Base-by-base conservation (phyloP, 768 basidiomycete species). In the Trametopsis cervina region DNA sequence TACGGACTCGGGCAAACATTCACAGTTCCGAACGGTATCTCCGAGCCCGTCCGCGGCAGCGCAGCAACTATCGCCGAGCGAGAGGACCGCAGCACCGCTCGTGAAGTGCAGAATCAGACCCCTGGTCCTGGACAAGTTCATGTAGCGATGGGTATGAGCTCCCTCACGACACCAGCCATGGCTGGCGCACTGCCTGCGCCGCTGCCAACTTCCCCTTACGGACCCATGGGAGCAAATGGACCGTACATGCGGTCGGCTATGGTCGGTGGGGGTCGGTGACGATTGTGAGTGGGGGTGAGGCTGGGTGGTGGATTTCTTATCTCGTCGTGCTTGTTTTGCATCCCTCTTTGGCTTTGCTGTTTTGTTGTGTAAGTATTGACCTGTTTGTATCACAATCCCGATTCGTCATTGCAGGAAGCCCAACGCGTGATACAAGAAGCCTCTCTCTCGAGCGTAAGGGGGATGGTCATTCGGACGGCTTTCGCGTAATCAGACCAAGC, bases 1-100 rank as follows among this genome's bases (percentile, higher is more conserved):
- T 91, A 88, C 59, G 88, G 88, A 0, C 78, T 91, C 33, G 88
- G 88, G 2, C 82, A 84, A 62, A 89, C 88, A 13, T 87, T 86
- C 65, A 74, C 81, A 10, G 67, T 72, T 17, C 68, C 75, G 20
- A 87, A 87, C 52, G 85, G 85, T 12, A 71, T 83, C 39, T 69
- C 77, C 10, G 85, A 86, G 59, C 73, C 73, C 1, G 74, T 75
- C 17, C 71, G 85, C 42, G 83, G 84, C 18, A 85, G 84, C 42
- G 60, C 61, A 2, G 81, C 83, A 38, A 89, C 87, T n/a, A 80
- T 88, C 40, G 86, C 86, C 21, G 86, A 89, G 64, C 73, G 85
- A 15, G 86, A 89, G 50, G 87, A 89, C 56, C 73, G 86, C 44
- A 63, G 59, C 9, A 49, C 70, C 61, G 52, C 71, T 67, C 47